Base-by-base conservation (phyloP, 768 basidiomycete species). In the Tremella yokohamensis region DNA sequence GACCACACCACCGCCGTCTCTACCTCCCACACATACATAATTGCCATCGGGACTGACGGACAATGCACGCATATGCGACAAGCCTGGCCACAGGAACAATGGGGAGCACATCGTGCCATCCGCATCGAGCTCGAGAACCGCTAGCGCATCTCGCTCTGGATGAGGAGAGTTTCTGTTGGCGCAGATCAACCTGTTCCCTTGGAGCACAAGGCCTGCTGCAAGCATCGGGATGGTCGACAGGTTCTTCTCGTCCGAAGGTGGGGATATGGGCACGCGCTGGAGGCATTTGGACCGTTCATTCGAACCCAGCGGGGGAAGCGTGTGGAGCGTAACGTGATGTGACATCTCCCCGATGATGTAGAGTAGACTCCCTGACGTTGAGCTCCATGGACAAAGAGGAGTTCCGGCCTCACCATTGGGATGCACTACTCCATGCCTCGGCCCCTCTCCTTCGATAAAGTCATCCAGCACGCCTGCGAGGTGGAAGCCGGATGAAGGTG, bases 361-460 rank as follows among this genome's bases (percentile, higher is more conserved):
- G 13, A 65, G 11, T 54, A 63, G 50, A 4, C 29, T 34, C 29
- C 29, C 29, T 34, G 29, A 34, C 6, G 6, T 34, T 34, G 29
- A 34, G 6, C 11, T 34, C 11, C 29, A 11, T n/a, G n/a, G n/a
- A n/a, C n/a, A n/a, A n/a, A 34, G 29, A 4, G 29, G 29, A 6
- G 29, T 34, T 34, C 29, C 29, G 11, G 11, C 6, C 29, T 44
- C 25, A 69, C 67, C 67, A 40, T 37, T 58, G 0, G 64, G 67
- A 57, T 69, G 67, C 2, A 69, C 59, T 4, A 62, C 67, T 34
- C 52, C 20, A 64, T 69, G 67, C 48, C 67, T 60, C 22, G 67
- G 67, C 19, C 67, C 67, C 56, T 69, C 67, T 7, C 64, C 64
- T 42, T 40, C 45, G 48, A 63, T 37, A 20, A 65, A 60, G 1